These are phyloP conservation scores for Coprinellus aureogranulatus DNA, from an alignment of 768 basidiomycete species.

Conservation along the genomic window DNA sequence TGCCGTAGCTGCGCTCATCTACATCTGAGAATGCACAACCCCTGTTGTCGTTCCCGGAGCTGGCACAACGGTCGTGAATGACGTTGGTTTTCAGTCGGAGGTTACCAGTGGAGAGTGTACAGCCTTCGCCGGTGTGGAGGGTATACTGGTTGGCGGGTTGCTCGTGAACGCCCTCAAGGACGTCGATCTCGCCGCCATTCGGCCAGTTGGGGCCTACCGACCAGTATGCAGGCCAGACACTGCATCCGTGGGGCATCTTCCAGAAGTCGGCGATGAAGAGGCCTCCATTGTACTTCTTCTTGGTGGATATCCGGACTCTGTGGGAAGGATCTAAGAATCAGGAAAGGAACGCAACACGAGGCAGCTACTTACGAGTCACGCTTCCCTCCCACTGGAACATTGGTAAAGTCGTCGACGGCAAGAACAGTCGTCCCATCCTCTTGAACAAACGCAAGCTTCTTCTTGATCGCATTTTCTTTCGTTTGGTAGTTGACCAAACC, in stretches of 20 bases:
- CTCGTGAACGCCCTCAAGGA: conserved; percentile 70
- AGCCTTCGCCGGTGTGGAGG: conserved; percentile 54
- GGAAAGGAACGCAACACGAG: conserved; percentile 8
- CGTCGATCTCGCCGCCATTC: conserved; percentile 62
- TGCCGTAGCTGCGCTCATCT: conserved; percentile 37
- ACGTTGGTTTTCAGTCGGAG: conserved; percentile 24
- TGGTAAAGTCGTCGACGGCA: conserved; percentile 58
- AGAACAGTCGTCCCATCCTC: conserved; percentile 55
- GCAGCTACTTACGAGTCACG: conserved; percentile 51
- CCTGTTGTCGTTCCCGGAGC: conserved; percentile 35
- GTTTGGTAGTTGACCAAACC: conserved; percentile 64
- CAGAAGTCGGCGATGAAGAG: conserved; percentile 74
- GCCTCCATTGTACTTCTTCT: conserved; percentile 61
- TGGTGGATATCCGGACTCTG: conserved; percentile 67
- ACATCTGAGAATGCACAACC: conserved; percentile 52
- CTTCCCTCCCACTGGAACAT: conserved; percentile 46
- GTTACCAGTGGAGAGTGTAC: conserved; percentile 31
- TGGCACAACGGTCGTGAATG: conserved; percentile 37
- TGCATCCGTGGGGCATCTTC: conserved; percentile 70
- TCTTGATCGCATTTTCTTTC: conserved; percentile 42
- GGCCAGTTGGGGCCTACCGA: conserved; percentile 56
- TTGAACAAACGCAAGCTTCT: conserved; percentile 63
- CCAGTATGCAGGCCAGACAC: conserved; percentile 60
- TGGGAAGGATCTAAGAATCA: conserved; percentile 9
- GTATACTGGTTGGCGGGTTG: conserved; percentile 60